Base-by-base conservation (phyloP, 179 eudicot genomes). In the Beta macrorhiza region DNA sequence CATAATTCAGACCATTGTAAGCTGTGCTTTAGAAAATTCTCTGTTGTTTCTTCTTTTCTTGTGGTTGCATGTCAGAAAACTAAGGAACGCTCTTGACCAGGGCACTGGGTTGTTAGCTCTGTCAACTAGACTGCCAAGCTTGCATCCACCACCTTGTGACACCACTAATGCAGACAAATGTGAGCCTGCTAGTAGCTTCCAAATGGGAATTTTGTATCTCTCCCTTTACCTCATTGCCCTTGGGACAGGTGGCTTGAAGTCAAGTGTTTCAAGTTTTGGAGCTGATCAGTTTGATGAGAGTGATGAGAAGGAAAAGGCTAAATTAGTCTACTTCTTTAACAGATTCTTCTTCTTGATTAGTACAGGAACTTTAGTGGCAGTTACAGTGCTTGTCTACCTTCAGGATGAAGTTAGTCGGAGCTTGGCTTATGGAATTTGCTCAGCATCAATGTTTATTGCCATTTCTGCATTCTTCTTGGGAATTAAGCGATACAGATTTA, bases 261-360 rank as follows among this genome's bases (percentile, higher is more conserved):
- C 83, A 65, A 81, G 83, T 67, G 83, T 75, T 65, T 81, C 83
- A 37, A 79, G 83, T 15, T 81, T 81, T 74, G 83, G 83, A 75
- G 79, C 79, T 44, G 83, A 81, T 55, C 79, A 81, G 53, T 81
- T 81, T 65, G 83, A 81, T 45, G 83, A 81, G 25, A 64, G 14
- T 65, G 83, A 81, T 15, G 79, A 81, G 75, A 81, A 81, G 58
- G 83, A 81, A 55, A 81, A 75, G 57, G 42, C 83, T 53, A 20
- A 59, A 16, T 74, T 81, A 67, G 79, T 79, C 47, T 74, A 71
- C 45, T 81, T 81, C 68, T 81, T 81, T 44, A 81, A 55, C 49
- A 81, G 83, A 74, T 81, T 81, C 49, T 81, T 81, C 79, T 81
- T 81, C 67, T 81, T 81, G 19, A 81, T 81, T 5, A 81, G 68